Evolutionary conservation across 2,329 filamentous ascomycete genomes (phyloP).

Genomic region (Penicillium italicum): DNA sequence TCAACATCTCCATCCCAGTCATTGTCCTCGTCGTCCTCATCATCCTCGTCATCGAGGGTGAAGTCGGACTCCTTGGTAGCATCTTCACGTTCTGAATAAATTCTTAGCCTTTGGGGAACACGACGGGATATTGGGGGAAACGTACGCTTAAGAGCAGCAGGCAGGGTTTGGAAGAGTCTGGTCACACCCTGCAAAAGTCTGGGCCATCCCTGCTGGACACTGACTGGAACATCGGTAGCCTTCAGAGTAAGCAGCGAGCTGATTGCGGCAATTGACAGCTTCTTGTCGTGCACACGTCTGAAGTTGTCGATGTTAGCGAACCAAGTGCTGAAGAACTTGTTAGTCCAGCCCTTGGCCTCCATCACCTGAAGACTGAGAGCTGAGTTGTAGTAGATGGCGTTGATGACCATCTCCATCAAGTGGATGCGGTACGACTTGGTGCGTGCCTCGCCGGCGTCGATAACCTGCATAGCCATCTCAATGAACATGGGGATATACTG

Average conservation of each 20-base stretch:
- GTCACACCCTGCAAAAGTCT: slow-evolving; percentile 85
- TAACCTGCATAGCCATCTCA: slow-evolving; percentile 77
- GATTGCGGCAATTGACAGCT: slow-evolving; percentile 93
- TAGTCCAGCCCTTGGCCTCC: slow-evolving; percentile 91
- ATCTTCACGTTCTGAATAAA: slow-evolving; percentile 71
- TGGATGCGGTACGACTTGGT: slow-evolving; percentile 94
- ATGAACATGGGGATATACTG: slow-evolving; percentile 86
- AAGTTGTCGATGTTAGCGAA: slow-evolving; percentile 95
- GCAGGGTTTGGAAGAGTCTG: slow-evolving; percentile 85
- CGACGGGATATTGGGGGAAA: slow-evolving; percentile 7
- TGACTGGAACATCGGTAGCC: slow-evolving; percentile 79
- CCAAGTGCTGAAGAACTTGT: slow-evolving; percentile 98
- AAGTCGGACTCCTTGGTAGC: slow-evolving; percentile 85
- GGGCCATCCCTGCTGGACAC: slow-evolving; percentile 93
- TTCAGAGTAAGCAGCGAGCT: slow-evolving; percentile 75
- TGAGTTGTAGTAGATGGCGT: slow-evolving; percentile 96
- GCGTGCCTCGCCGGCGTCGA: slow-evolving; percentile 70
- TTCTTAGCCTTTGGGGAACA: slow-evolving; percentile 27
- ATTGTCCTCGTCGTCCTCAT: slow-evolving; percentile 74
- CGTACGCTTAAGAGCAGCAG: slow-evolving; percentile 78
- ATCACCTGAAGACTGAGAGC: slow-evolving; percentile 77
- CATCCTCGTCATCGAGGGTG: slow-evolving; percentile 68
- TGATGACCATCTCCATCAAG: slow-evolving; percentile 98
- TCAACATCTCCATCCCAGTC: slow-evolving; percentile 76
- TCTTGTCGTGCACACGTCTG: slow-evolving; percentile 95